Evolutionary conservation across 2,329 filamentous ascomycete genomes (phyloP), one percentile per base, ranked within the genome.

Genomic region (Knufia fluminis): DNA sequence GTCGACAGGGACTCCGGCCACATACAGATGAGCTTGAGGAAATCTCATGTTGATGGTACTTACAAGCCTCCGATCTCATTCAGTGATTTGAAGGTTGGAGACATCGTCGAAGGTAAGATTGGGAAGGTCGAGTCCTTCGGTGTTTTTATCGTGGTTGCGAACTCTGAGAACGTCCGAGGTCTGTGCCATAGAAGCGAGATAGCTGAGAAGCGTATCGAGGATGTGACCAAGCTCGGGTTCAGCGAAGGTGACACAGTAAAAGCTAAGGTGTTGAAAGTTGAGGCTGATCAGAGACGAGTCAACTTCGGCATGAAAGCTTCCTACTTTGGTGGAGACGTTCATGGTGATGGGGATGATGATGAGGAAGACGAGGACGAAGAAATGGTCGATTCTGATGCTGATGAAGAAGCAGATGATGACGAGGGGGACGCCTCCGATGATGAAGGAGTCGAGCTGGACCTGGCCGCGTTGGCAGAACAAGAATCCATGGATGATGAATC

Each of bases 121-220:
- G 83, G 90, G 60, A 95, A 94, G 67, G 89, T 97, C 1, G 87
- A 94, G 62, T 86, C 95, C 26, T 98, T 90, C 64, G 92, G 92
- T 56, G 91, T 91, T 3, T 98, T 98, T 65, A 85, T 98, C 59
- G 79, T 94, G 38, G 73, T 98, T 17, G 88, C 96, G 65, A 82
- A 85, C 52, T 94, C 90, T 3, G 76, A 79, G 49, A 94, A 94
- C 58, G 80, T 98, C 54, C 94, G 91, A 59, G 92, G 92, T 54
- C 76, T 98, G 8, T 97, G 91, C 65, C 92, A 98, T 66, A 80
- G 86, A 54, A 91, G 82, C 55, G 84, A 98, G 64, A 89, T 98
- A 77, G 90, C 92, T 0, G 88, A 95, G 57, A 82, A 83, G 59
- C 71, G 77, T 3, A 82, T 96, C 20, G 77, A 85, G 46, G 86